A percentile compares a stretch with the other conserved stretches of the same genome.
These are phyloP conservation scores for Aphanomyces astaci DNA, from an alignment of 352 stramenopile genomes.

Conservation along the genomic window DNA sequence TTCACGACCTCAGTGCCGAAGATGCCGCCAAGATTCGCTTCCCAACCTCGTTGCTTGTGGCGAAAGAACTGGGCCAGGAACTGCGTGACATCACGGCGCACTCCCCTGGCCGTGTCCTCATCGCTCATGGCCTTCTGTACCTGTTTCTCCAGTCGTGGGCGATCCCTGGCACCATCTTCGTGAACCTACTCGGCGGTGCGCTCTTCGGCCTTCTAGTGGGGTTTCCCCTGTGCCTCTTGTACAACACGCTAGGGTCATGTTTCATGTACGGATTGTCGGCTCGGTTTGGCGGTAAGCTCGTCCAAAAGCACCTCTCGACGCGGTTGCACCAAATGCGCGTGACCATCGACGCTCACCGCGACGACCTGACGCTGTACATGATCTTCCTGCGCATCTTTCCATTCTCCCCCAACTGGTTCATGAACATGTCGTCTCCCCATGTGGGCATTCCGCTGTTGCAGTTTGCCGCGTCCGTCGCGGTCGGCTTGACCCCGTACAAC, in stretches of 20 bases:
- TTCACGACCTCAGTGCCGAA: conserved; percentile 39
- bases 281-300: conserved; percentile 42
- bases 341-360: conserved; percentile 57
- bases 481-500: conserved; percentile 76
- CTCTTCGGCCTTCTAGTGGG: conserved; percentile 59
- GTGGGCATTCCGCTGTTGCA: conserved; percentile 52
- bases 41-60: conserved; percentile 51
- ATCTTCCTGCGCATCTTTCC: conserved; percentile 74
- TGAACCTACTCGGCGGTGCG: conserved; percentile 66
- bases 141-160: conserved; percentile 73
- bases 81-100: conserved; percentile 46
- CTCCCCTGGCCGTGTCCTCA: conserved; percentile 35
- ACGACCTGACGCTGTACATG: conserved; percentile 77
- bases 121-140: conserved; percentile 66
- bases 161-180: conserved; percentile 72
- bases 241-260: conserved; percentile 71
- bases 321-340: conserved; percentile 41
- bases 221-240: conserved; percentile 67
- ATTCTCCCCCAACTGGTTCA: conserved; percentile 82
- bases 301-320: conserved; percentile 43
- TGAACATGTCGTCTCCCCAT: conserved; percentile 76
- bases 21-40: conserved; percentile 49
- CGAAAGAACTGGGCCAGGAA: conserved; percentile 55
- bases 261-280: conserved; percentile 68
- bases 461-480: conserved; percentile 51